Evolutionary conservation across 2,329 filamentous ascomycete genomes (phyloP).

Genomic region (Apiospora aurea): DNA sequence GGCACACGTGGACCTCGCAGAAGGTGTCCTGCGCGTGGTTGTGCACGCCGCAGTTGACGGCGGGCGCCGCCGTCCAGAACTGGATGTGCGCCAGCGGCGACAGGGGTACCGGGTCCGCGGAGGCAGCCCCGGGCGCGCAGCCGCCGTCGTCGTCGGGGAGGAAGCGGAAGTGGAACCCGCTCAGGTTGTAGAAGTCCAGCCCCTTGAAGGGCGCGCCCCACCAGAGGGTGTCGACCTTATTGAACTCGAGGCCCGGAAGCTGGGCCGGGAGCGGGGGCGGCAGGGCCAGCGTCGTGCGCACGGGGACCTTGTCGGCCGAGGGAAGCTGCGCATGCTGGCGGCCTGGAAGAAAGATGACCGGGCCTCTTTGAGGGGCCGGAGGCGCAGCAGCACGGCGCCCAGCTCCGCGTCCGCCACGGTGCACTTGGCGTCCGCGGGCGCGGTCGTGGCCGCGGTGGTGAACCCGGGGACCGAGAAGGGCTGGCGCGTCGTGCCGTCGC

Average conservation of each 20-base stretch:
- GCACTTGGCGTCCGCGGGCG: too few species aligned
- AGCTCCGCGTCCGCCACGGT: background rate
- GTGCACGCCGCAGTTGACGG: background rate
- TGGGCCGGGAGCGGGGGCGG: background rate
- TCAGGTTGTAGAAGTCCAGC: conserved; percentile 23
- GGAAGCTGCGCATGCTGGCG: too few species aligned
- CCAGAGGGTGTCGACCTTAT: conserved; percentile 22
- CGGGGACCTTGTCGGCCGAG: background rate
- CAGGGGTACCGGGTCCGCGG: background rate
- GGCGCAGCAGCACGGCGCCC: too few species aligned
- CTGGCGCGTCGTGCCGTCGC: background rate
- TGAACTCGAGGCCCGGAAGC: conserved; percentile 17
- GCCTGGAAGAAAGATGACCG: too few species aligned
- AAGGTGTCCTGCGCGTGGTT: background rate
- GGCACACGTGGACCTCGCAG: background rate
- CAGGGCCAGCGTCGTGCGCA: background rate
- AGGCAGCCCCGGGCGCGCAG: too few species aligned
- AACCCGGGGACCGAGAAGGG: too few species aligned
- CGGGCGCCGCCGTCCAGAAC: conserved; percentile 16
- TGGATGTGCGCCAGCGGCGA: conserved; percentile 1
- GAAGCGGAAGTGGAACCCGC: conserved; percentile 24
- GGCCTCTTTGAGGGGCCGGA: too few species aligned
- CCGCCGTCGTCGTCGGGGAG: background rate
- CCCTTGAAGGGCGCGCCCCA: conserved; percentile 23
- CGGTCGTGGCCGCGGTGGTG: too few species aligned